A percentile compares a stretch with the other conserved stretches of the same genome.
Conservation (phyloP, 805 yeast genomes). For the Candida palmyrensis region DNA sequence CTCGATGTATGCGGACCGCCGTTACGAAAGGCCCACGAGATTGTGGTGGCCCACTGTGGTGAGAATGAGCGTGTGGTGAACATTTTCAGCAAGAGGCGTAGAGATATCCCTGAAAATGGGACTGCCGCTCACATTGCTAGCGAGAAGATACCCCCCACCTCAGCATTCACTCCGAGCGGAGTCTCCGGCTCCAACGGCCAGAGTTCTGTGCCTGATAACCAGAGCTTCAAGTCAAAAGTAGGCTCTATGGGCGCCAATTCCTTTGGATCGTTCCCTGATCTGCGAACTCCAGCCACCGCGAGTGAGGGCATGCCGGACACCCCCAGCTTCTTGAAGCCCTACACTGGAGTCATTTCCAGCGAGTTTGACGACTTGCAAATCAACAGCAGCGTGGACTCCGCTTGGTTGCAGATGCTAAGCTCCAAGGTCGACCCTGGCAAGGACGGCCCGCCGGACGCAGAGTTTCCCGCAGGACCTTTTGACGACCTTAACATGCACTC, state of each 20-base stretch:
- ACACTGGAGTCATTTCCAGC: conserved; percentile 2
- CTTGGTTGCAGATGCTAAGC: conserved; percentile 25
- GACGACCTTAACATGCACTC: too few species aligned
- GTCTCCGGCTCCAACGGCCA: too few species aligned
- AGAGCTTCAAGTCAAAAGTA: too few species aligned
- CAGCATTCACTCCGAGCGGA: too few species aligned
- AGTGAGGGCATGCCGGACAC: neutral
- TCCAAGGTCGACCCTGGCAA: conserved; percentile 12
- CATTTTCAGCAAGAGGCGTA: neutral
- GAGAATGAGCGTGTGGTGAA: neutral
- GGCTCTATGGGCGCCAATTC: too few species aligned
- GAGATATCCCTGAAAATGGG: neutral
- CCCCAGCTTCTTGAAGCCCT: neutral
- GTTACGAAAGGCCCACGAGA: conserved; percentile 1
- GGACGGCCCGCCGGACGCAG: too few species aligned
- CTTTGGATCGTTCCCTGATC: too few species aligned
- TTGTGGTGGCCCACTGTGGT: conserved; percentile 7
- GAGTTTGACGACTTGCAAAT: conserved; percentile 12
- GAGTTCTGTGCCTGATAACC: neutral
- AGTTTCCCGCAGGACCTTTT: neutral
- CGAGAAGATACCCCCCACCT: too few species aligned
- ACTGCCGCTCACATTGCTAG: too few species aligned
- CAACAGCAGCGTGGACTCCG: conserved; percentile 18
- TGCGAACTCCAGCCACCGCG: too few species aligned
- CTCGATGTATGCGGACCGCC: conserved; percentile 6